Evolutionary conservation across 306 rosid species (phyloP).

Genomic region (Fragaria ananassa): DNA sequence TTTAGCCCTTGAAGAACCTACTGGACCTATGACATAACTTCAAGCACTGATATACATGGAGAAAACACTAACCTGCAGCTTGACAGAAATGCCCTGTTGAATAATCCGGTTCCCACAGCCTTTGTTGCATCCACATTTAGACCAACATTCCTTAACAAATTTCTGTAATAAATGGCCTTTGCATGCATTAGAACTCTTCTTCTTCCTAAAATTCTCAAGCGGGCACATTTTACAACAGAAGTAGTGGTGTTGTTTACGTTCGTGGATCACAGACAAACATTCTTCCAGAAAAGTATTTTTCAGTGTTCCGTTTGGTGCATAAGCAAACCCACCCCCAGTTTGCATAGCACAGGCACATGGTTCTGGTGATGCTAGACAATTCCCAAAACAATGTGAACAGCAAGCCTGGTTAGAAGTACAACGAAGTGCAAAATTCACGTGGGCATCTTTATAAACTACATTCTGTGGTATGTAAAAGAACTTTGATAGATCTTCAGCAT

Average conservation of each 20-base stretch:
- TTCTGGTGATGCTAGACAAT: conserved; percentile 18
- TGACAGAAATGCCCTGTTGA: conserved; percentile 23
- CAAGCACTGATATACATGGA: neutral
- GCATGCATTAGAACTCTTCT: neutral
- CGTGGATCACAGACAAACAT: neutral
- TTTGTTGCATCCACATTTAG: conserved; percentile 22
- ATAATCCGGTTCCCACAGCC: conserved; percentile 28
- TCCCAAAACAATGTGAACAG: conserved; percentile 19
- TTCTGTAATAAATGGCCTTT: conserved; percentile 10
- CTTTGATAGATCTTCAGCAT: neutral
- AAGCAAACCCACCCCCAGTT: conserved; percentile 29
- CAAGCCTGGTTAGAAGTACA: conserved; percentile 11
- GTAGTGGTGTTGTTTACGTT: conserved; percentile 10
- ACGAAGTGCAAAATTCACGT: conserved; percentile 17
- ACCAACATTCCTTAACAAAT: conserved; percentile 32
- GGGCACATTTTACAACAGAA: conserved; percentile 14
- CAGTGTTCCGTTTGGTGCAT: conserved; percentile 16
- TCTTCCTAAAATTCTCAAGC: neutral
- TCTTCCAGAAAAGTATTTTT: conserved; percentile 22
- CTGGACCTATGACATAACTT: neutral
- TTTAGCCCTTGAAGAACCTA: conserved; percentile 3
- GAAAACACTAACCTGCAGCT: conserved; percentile 26
- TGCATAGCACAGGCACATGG: conserved; percentile 22
- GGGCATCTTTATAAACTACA: conserved; percentile 20
- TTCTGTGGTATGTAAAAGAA: conserved; percentile 5